Conservation (phyloP, 805 yeast species). For the Saccharomycopsis sp. region DNA sequence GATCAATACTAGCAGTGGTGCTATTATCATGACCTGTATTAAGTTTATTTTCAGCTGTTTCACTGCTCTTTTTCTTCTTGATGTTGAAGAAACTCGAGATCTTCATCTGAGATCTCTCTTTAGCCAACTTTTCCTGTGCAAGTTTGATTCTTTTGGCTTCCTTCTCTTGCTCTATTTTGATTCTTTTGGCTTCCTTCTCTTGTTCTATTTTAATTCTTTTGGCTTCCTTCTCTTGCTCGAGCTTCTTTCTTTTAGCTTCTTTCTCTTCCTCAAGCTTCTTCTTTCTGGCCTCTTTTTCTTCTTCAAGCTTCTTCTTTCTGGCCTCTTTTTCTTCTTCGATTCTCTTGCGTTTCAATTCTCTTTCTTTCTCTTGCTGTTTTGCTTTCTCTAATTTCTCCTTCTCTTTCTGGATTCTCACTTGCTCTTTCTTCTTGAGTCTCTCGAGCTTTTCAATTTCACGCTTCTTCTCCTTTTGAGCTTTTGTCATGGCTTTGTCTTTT, state of each 20-base stretch:
- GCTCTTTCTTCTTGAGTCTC: background rate
- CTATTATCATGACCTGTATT: background rate
- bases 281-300: conserved; percentile 2
- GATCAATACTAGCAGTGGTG: background rate
- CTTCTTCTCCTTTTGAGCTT: background rate
- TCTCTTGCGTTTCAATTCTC: background rate
- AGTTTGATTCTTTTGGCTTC: conserved; percentile 9
- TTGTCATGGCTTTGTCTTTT: background rate
- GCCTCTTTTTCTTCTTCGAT: conserved; percentile 4
- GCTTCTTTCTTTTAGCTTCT: conserved; percentile 2
- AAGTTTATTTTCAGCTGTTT: background rate
- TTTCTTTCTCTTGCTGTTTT: conserved; percentile 1
- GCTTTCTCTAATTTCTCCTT: background rate
- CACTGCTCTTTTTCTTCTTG: conserved; percentile 4
- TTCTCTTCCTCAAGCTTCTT: conserved; percentile 9
- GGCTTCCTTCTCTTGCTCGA: conserved; percentile 10
- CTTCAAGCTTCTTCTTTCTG: conserved; percentile 7
- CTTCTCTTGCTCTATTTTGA: conserved; percentile 14
- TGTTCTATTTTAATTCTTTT: conserved; percentile 5
- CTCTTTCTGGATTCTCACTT: background rate
- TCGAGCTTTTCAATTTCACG: conserved; percentile 1
- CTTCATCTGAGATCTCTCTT: conserved; percentile 12
- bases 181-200: conserved; percentile 12
- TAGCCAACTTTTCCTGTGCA: conserved; percentile 9
- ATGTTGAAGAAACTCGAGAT: conserved; percentile 15